phyloP scores from a whole-genome alignment of 257 asterid genomes.

The Linaria vulgaris region DNA sequence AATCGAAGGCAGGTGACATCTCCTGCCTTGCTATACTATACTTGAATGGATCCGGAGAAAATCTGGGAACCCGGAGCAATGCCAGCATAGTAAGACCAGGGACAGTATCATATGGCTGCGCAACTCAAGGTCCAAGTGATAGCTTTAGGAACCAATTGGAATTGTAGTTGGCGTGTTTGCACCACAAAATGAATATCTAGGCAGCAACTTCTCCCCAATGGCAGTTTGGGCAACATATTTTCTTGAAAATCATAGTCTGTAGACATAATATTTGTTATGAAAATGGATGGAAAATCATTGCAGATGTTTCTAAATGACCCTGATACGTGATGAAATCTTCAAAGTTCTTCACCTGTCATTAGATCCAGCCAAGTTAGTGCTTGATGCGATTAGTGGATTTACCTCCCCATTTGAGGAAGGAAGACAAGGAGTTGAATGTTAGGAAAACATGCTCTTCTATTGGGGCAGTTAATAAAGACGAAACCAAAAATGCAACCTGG shows the following conservation, averaged over 20 bases:
- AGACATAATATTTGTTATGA: constrained; percentile 31
- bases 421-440: constrained; percentile 30
- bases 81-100: constrained; percentile 59
- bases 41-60: constrained; percentile 52
- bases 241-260: constrained; percentile 51
- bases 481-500: constrained; percentile 27
- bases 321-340: constrained; percentile 37
- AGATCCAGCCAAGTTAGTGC: constrained; percentile 57
- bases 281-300: constrained; percentile 49
- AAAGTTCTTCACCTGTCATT: constrained; percentile 43
- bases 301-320: constrained; percentile 46
- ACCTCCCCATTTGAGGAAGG: constrained; percentile 47
- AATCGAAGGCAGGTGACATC: constrained; percentile 50
- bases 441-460: constrained; percentile 40
- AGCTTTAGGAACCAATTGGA: constrained; percentile 64
- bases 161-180: constrained; percentile 42
- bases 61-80: constrained; percentile 62
- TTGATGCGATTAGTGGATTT: constrained; percentile 55
- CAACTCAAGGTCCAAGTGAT: constrained; percentile 69
- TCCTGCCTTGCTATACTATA: constrained; percentile 60
- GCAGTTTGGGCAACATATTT: constrained; percentile 68
- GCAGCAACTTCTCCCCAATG: constrained; percentile 68
- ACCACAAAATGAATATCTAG: constrained; percentile 59
- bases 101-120: constrained; percentile 36
- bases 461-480: constrained; percentile 41